These are phyloP conservation scores for Leccinum solheimii DNA, from an alignment of 1,284 basidiomycete species.

Conservation along the genomic window DNA sequence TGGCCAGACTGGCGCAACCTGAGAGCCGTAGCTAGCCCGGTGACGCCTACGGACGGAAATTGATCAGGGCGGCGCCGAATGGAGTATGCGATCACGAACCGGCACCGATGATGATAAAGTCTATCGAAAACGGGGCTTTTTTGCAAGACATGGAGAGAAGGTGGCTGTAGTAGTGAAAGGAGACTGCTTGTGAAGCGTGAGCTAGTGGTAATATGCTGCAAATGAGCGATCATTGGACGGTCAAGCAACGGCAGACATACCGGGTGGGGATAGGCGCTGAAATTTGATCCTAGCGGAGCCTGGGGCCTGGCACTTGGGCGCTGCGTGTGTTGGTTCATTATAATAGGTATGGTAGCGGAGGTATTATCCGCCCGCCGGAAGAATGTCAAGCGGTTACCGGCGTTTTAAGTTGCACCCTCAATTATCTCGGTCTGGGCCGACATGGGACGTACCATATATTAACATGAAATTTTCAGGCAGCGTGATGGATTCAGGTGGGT, in stretches of 20 bases:
- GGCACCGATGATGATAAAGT: conserved; percentile 51
- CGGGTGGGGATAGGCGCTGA: background rate
- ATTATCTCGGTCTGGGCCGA: background rate
- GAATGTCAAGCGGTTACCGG: conserved; percentile 1
- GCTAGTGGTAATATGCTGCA: background rate
- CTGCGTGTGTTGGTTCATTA: conserved; percentile 1
- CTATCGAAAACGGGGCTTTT: conserved; percentile 36
- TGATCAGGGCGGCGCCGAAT: background rate
- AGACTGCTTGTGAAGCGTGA: conserved; percentile 1
- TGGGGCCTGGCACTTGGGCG: conserved; percentile 14
- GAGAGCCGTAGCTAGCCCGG: conserved; percentile 53
- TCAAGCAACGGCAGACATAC: conserved; percentile 4
- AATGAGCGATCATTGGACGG: conserved; percentile 25
- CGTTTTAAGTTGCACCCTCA: conserved; percentile 10
- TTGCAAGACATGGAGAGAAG: conserved; percentile 20
- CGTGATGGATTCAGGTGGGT: background rate
- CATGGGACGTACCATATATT: background rate
- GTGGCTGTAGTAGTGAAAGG: background rate
- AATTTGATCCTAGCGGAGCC: conserved; percentile 14
- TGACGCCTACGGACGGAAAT: conserved; percentile 34
- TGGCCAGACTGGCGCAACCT: conserved; percentile 51
- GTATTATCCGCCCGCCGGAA: conserved; percentile 1
- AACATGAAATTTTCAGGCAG: background rate
- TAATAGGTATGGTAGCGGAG: conserved; percentile 12
- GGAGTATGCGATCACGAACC: conserved; percentile 28